Evolutionary conservation across 352 stramenopile genomes (phyloP).

Genomic region (Pythium sukuiense): DNA sequence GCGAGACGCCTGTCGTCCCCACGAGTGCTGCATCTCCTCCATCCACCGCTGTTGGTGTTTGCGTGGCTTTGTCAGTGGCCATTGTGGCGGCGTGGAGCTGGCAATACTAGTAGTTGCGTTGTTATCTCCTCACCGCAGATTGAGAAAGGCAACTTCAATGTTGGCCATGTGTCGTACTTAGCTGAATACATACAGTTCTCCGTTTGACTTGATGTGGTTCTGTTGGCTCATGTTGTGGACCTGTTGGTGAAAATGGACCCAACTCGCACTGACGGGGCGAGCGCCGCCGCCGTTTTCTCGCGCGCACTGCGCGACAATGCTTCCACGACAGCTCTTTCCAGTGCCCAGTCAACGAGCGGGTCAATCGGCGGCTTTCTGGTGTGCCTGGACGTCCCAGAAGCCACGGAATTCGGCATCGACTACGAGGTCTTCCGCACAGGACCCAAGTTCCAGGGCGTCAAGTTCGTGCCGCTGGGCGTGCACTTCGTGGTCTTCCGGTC

Average conservation of each 20-base stretch:
- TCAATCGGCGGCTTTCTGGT: conserved; percentile 70
- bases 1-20: not conserved
- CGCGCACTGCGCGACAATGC: conserved; percentile 7
- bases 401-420: conserved; percentile 84
- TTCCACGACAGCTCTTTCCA: not conserved
- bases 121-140: not conserved
- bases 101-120: not conserved
- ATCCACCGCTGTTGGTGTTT: not conserved
- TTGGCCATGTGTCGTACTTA: conserved; percentile 28
- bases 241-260: conserved; percentile 7
- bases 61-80: not conserved
- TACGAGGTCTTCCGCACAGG: conserved; percentile 86
- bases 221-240: not conserved
- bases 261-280: not conserved
- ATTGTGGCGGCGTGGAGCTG: not conserved
- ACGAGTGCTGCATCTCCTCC: not conserved
- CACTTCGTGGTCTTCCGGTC: conserved; percentile 85
- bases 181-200: conserved; percentile 29
- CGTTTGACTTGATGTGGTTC: not conserved
- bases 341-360: conserved; percentile 10
- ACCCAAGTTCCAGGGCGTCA: conserved; percentile 78
- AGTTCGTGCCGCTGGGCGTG: conserved; percentile 78
- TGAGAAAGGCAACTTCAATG: conserved; percentile 18
- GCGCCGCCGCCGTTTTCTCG: conserved; percentile 26
- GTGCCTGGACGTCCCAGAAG: conserved; percentile 76